A percentile compares a stretch with the other conserved stretches of the same genome.
Conservation (phyloP, 2,329 filamentous ascomycete species). For the Alternaria incomplexa region DNA sequence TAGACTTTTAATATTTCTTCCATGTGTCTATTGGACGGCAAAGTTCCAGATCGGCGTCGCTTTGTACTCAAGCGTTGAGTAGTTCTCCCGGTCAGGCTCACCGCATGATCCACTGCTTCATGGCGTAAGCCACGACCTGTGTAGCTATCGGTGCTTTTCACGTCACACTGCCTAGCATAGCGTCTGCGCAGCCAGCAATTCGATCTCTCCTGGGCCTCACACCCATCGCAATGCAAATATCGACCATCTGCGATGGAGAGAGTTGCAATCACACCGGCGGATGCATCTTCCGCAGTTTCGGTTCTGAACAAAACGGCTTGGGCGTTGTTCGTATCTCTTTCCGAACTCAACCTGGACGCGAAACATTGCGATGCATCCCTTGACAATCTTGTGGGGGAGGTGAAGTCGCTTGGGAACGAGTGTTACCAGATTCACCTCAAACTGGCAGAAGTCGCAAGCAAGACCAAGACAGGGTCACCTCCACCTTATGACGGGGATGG, state of each 20-base stretch:
- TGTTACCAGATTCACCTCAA: constrained; percentile 27
- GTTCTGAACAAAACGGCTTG: constrained; percentile 23
- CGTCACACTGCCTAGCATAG: background rate
- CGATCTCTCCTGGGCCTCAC: background rate
- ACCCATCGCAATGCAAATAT: background rate
- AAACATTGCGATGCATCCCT: constrained; percentile 12
- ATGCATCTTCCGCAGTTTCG: constrained; percentile 16
- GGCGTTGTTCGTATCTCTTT: constrained; percentile 23
- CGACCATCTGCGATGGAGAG: constrained; percentile 8
- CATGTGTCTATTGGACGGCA: background rate
- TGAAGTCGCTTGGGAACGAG: constrained; percentile 26
- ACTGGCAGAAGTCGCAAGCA: constrained; percentile 16
- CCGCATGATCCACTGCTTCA: background rate
- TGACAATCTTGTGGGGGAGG: constrained; percentile 15
- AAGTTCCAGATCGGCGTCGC: background rate
- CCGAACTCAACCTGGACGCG: constrained; percentile 16
- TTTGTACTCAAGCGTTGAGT: background rate
- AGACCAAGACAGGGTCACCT: constrained; percentile 1
- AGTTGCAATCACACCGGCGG: constrained; percentile 1
- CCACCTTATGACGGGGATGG: constrained; percentile 11
- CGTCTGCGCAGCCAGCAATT: background rate
- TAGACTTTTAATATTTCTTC: background rate
- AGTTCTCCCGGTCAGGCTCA: background rate
- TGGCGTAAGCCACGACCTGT: constrained; percentile 1
- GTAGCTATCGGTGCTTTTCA: background rate